Conservation (phyloP, 495 filamentous ascomycete genomes). For the Trichoderma virens region DNA sequence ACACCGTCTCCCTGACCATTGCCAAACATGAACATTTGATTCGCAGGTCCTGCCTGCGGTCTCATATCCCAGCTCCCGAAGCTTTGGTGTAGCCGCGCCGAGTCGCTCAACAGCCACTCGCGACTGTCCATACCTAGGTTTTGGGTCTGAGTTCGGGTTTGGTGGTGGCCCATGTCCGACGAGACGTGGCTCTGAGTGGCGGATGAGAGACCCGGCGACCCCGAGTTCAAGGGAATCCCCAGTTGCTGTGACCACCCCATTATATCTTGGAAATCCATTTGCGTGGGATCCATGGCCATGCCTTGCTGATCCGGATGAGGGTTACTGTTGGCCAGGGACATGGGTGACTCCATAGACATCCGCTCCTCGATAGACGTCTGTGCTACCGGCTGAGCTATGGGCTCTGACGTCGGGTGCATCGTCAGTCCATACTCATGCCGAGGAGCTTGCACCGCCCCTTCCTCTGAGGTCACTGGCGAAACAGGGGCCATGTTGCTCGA, state of each 20-base stretch:
- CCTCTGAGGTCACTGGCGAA: constrained; percentile 15
- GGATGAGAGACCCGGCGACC: neutral
- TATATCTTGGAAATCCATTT: neutral
- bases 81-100: neutral
- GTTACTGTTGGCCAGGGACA: neutral
- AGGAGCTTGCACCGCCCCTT: constrained; percentile 16
- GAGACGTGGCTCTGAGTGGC: neutral
- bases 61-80: neutral
- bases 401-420: neutral
- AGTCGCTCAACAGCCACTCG: neutral
- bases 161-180: neutral
- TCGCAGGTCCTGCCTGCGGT: neutral
- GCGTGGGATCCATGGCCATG: neutral
- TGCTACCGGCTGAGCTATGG: neutral
- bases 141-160: neutral
- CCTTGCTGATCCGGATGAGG: neutral
- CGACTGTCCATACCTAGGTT: neutral
- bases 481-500: constrained; percentile 24
- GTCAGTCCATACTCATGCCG: constrained; percentile 9
- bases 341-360: neutral
- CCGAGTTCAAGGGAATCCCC: neutral
- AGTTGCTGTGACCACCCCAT: neutral
- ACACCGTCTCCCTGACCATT: neutral
- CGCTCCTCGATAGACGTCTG: constrained; percentile 1
- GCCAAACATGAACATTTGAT: neutral